Base-by-base conservation (phyloP, 495 filamentous ascomycete genomes). In the Xylaria grammica region DNA sequence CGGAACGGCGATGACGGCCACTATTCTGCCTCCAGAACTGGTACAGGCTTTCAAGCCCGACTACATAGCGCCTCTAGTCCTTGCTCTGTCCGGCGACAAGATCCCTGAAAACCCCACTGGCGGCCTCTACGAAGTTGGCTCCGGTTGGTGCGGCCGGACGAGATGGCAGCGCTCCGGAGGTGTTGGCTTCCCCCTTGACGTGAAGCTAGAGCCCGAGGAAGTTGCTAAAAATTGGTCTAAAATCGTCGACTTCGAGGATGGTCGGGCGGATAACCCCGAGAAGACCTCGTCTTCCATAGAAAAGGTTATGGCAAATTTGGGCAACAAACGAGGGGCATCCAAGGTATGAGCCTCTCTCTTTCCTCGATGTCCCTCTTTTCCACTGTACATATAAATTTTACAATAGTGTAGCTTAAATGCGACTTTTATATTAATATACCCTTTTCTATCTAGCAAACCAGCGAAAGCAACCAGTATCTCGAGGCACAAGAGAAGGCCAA, bases 11-110 rank as follows among this genome's bases (percentile, higher is more conserved):
- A 96, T 99, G 92, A 99, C 95, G 65, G 84, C 89, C 62, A 94
- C 91, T 59, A 92, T 99, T 80, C 89, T 99, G 81, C 96, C 95
- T 40, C 93, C 97, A 72, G 95, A 98, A 80, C 89, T 98, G 83
- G 93, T 99, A 46, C 94, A 97, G 83, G 96, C 95, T 38, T 97
- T 99, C 87, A 99, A 99, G 89, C 95, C 95, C 48, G 95, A 97
- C 70, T 97, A 98, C 75, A 94, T 99, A 77, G 95, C 95, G 48
- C 95, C 95, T 50, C 76, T 97, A 44, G 94, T 99, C 51, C 89
- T 91, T 29, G 87, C 92, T 34, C 89, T 99, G 45, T 90, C 86
- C 82, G 95, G 92, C 59, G 95, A 99, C 79, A 91, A 91, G 73
- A 83, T 91, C 24, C 94, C 94, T 29, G 86, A 89, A 66, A 88